A percentile compares a stretch with the other conserved stretches of the same genome.
Evolutionary conservation across 2,329 filamentous ascomycete genomes (phyloP).

Genomic region (Trichophyton equinum): DNA sequence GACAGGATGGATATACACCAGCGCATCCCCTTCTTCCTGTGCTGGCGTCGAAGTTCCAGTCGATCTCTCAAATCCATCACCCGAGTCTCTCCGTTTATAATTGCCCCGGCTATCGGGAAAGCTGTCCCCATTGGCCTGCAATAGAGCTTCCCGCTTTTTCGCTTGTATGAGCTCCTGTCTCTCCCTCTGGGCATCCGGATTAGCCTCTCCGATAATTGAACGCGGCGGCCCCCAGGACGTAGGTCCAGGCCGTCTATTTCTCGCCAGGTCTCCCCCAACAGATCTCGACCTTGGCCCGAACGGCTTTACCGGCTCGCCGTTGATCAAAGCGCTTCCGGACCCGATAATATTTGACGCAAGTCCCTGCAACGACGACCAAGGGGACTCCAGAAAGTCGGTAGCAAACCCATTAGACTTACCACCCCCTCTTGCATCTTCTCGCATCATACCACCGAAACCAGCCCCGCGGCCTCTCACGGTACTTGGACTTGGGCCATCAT

Average conservation of each 20-base stretch:
- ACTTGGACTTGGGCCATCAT: neutral
- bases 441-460: neutral
- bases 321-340: conserved; percentile 23
- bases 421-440: neutral
- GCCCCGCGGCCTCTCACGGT: neutral
- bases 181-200: conserved; percentile 32
- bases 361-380: conserved; percentile 39
- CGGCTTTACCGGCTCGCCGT: conserved; percentile 24
- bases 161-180: conserved; percentile 35
- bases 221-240: conserved; percentile 32
- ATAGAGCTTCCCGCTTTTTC: conserved; percentile 35
- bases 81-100: conserved; percentile 37
- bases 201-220: conserved; percentile 20
- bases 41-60: conserved; percentile 29
- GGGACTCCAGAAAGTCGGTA: conserved; percentile 32
- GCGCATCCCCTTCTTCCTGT: conserved; percentile 56
- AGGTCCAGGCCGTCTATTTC: conserved; percentile 4
- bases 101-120: conserved; percentile 24
- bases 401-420: conserved; percentile 8
- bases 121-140: conserved; percentile 32
- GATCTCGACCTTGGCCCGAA: conserved; percentile 21
- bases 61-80: conserved; percentile 22
- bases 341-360: conserved; percentile 38
- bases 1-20: conserved; percentile 86
- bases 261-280: neutral